Evolutionary conservation across 768 basidiomycete species (phyloP).

Genomic region (Pleurotus giganteus): DNA sequence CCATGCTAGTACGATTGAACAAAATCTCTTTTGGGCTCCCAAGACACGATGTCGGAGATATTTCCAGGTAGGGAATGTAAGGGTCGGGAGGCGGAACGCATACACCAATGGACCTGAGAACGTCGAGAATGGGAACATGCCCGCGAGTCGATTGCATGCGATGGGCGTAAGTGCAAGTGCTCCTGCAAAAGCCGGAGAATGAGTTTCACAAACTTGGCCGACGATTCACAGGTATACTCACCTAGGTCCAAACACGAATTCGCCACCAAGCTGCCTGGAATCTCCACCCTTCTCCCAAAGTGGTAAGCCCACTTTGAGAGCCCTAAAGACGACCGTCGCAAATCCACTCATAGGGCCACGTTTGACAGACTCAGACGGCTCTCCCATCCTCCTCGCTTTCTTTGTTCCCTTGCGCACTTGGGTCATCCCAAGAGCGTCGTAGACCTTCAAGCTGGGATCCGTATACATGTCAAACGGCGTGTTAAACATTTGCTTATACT

Average conservation of each 20-base stretch:
- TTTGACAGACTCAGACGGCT: conserved; percentile 46
- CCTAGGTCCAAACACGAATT: conserved; percentile 63
- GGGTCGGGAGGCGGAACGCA: neutral
- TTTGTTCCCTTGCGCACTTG: neutral
- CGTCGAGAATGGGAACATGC: conserved; percentile 70
- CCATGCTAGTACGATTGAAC: conserved; percentile 2
- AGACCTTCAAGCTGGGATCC: conserved; percentile 68
- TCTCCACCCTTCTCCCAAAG: conserved; percentile 81
- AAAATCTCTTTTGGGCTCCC: conserved; percentile 3
- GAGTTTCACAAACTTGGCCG: neutral
- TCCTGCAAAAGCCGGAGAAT: conserved; percentile 30
- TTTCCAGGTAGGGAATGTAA: neutral
- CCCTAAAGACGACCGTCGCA: conserved; percentile 70
- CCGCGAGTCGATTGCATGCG: conserved; percentile 77
- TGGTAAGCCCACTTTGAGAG: conserved; percentile 74
- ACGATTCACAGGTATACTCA: conserved; percentile 20
- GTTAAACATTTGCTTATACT: conserved; percentile 75
- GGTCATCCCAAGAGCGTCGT: conserved; percentile 73
- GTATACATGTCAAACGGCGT: conserved; percentile 76
- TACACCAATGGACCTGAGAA: conserved; percentile 58
- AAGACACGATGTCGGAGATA: conserved; percentile 1
- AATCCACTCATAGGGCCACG: conserved; percentile 67
- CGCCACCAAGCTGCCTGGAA: conserved; percentile 80
- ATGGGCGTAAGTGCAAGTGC: conserved; percentile 73
- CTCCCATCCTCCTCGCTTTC: conserved; percentile 7